These are phyloP conservation scores for Sphaerulina musiva DNA, from an alignment of 2,329 filamentous ascomycete species.

Conservation along the genomic window DNA sequence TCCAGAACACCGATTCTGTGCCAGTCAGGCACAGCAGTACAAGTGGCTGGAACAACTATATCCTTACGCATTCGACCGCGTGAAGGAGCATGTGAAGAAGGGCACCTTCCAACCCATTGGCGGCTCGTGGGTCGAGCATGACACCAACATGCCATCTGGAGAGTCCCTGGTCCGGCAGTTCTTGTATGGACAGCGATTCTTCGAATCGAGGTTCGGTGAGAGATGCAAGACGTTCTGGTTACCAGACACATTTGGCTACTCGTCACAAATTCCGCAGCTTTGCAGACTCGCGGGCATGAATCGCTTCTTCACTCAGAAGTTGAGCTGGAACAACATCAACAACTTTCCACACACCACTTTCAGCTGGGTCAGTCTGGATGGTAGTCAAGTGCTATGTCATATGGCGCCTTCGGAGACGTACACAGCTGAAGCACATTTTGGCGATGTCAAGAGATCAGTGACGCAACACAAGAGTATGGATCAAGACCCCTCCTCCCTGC, in stretches of 20 bases:
- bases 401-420: slow-evolving; percentile 97
- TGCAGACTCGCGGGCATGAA: slow-evolving; percentile 93
- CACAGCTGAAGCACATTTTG: slow-evolving; percentile 88
- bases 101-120: slow-evolving; percentile 92
- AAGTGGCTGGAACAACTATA: slow-evolving; percentile 94
- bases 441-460: slow-evolving; percentile 83
- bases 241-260: slow-evolving; percentile 97
- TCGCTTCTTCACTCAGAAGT: slow-evolving; percentile 93
- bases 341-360: slow-evolving; percentile 98
- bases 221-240: slow-evolving; percentile 93
- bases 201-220: slow-evolving; percentile 84
- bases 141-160: slow-evolving; percentile 93
- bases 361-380: slow-evolving; percentile 95
- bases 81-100: slow-evolving; percentile 83
- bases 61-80: slow-evolving; percentile 79
- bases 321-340: slow-evolving; percentile 99
- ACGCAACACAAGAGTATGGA: slow-evolving; percentile 93
- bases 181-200: slow-evolving; percentile 89
- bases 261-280: slow-evolving; percentile 85
- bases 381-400: slow-evolving; percentile 93
- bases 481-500: slow-evolving; percentile 79
- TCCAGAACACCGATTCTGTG: slow-evolving; percentile 85
- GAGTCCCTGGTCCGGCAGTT: slow-evolving; percentile 94
- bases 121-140: slow-evolving; percentile 97
- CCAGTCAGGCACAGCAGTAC: slow-evolving; percentile 93